A percentile compares a stretch with the other conserved stretches of the same genome.
phyloP scores from a whole-genome alignment of 1,284 basidiomycete genomes.

The Phellinidium pouzarii region DNA sequence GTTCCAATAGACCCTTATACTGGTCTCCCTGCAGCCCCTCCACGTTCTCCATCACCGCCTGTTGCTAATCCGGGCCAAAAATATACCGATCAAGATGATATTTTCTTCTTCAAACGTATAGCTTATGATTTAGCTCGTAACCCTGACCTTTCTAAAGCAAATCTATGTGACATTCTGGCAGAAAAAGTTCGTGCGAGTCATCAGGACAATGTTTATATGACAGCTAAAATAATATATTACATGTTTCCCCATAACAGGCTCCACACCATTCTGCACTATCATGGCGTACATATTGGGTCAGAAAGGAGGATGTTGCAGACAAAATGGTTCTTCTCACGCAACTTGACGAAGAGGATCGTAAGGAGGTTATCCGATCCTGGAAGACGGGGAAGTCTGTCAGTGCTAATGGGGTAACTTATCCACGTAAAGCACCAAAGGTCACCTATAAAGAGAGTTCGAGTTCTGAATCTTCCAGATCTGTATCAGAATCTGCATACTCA shows the following conservation, averaged over 20 bases:
- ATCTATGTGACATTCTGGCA: conserved; percentile 47
- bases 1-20: conserved; percentile 16
- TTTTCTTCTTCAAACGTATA: conserved; percentile 58
- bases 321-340: conserved; percentile 51
- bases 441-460: conserved; percentile 14
- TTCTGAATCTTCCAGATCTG: conserved; percentile 19
- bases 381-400: conserved; percentile 3
- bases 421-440: neutral
- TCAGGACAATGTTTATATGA: neutral
- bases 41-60: conserved; percentile 62
- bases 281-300: conserved; percentile 57
- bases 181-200: conserved; percentile 38
- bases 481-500: conserved; percentile 34
- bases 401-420: neutral
- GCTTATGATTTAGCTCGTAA: conserved; percentile 50
- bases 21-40: conserved; percentile 48
- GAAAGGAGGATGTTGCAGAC: conserved; percentile 54
- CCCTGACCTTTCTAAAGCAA: conserved; percentile 41
- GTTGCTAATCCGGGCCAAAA: conserved; percentile 33
- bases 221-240: conserved; percentile 20
- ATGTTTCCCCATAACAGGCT: conserved; percentile 33
- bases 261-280: conserved; percentile 53
- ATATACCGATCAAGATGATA: conserved; percentile 57
- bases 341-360: conserved; percentile 13
- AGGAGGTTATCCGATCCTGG: conserved; percentile 13